Conservation (phyloP, 2,329 filamentous ascomycete species). For the Curvularia lunata region DNA sequence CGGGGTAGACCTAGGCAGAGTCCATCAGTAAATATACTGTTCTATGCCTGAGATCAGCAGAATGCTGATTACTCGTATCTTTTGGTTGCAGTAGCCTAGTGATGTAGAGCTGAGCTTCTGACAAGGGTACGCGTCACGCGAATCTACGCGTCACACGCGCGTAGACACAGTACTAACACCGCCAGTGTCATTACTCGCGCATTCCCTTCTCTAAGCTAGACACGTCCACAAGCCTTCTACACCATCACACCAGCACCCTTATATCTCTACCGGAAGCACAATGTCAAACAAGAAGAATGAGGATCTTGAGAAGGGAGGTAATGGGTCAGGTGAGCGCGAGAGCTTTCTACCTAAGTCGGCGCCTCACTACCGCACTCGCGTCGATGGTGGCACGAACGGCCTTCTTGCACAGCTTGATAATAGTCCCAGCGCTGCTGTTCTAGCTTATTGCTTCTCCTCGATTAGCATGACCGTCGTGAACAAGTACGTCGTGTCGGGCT, state of each 20-base stretch:
- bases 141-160: too few relatives aligned
- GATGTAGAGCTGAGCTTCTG: too few relatives aligned
- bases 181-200: too few relatives aligned
- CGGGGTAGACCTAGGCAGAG: too few relatives aligned
- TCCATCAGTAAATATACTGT: too few relatives aligned
- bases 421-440: slow-evolving; percentile 78
- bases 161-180: too few relatives aligned
- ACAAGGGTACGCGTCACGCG: too few relatives aligned
- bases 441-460: slow-evolving; percentile 90
- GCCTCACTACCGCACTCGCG: background rate
- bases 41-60: too few relatives aligned
- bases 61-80: too few relatives aligned
- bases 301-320: background rate
- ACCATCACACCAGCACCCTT: background rate
- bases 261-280: background rate
- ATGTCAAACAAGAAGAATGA: background rate
- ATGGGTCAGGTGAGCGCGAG: background rate
- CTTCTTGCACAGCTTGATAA: slow-evolving; percentile 52
- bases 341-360: background rate
- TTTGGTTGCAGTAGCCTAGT: too few relatives aligned
- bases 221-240: background rate
- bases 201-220: background rate
- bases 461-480: slow-evolving; percentile 99
- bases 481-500: slow-evolving; percentile 94
- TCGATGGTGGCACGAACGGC: background rate